Conservation (phyloP, 106 monocot species). For the Platanthera guangdongensis region DNA sequence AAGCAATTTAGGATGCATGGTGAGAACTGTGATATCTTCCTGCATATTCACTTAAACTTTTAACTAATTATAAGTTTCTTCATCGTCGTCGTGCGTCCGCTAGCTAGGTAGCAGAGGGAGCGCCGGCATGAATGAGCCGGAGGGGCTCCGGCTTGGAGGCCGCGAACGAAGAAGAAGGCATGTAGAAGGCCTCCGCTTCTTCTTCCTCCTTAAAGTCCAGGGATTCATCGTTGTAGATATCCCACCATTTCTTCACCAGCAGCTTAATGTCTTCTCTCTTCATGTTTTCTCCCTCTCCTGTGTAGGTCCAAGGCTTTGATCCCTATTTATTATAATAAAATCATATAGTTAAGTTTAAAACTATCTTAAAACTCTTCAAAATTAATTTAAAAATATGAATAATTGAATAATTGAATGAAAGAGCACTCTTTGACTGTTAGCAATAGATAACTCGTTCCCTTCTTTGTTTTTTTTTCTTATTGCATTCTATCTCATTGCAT, state of each 20-base stretch:
- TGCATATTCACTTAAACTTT: no score
- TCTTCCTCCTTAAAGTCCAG: slow-evolving; percentile 34
- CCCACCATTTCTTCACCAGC: slow-evolving; percentile 73
- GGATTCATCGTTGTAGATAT: slow-evolving; percentile 44
- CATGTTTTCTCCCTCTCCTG: slow-evolving; percentile 58
- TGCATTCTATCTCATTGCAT: no score
- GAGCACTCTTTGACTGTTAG: no score
- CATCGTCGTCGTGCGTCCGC: no score
- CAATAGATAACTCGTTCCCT: no score
- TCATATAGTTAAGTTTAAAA: no score
- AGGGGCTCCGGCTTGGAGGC: slow-evolving; percentile 13
- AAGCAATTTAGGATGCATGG: no score
- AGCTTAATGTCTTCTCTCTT: slow-evolving; percentile 65
- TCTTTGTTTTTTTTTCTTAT: no score
- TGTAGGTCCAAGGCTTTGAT: slow-evolving; percentile 84
- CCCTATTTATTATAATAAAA: slow-evolving; percentile 25
- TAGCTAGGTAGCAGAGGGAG: slow-evolving; percentile 27
- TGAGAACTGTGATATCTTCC: no score
- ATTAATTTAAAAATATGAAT: not conserved
- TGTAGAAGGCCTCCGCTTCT: slow-evolving; percentile 9
- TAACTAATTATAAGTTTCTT: no score
- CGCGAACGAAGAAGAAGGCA: slow-evolving; percentile 8
- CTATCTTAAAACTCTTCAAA: not conserved
- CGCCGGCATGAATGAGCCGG: slow-evolving; percentile 10
- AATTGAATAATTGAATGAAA: no score